phyloP scores from a whole-genome alignment of 306 rosid genomes.

The Cucurbita argyrosperma region DNA sequence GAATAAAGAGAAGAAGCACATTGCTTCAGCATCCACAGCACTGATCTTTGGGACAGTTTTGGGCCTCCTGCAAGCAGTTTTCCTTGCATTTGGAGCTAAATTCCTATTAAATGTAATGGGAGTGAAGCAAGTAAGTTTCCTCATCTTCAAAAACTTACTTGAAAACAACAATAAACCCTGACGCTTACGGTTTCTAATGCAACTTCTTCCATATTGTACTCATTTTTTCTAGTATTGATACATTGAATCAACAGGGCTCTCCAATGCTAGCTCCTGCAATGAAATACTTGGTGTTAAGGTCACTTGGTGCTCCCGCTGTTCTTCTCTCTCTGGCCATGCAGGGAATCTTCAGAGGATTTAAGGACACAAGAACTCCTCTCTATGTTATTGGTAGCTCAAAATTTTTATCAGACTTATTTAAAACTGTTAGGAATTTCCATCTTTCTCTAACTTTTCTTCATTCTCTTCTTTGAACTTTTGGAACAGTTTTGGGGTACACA shows the following conservation, averaged over 20 bases:
- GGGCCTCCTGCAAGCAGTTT: conserved; percentile 65
- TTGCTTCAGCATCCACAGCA: conserved; percentile 93
- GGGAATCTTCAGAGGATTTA: conserved; percentile 87
- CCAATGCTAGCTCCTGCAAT: conserved; percentile 69
- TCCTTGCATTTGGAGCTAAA: conserved; percentile 54
- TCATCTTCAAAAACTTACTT: background rate
- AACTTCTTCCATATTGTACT: background rate
- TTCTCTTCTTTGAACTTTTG: conserved; percentile 2
- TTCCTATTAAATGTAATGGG: conserved; percentile 73
- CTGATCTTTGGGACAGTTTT: conserved; percentile 66
- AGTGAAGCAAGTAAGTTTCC: conserved; percentile 50
- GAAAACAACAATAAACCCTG: background rate
- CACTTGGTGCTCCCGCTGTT: conserved; percentile 96
- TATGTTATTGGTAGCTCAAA: conserved; percentile 59
- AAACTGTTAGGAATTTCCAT: background rate
- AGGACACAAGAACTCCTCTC: conserved; percentile 92
- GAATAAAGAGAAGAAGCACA: conserved; percentile 31
- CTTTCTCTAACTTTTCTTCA: background rate
- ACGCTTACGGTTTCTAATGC: background rate
- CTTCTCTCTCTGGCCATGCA: conserved; percentile 96
- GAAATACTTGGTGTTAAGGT: conserved; percentile 63
- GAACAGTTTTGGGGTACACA: conserved; percentile 51
- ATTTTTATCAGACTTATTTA: background rate
- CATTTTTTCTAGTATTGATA: background rate
- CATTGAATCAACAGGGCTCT: conserved; percentile 32